Conservation (phyloP, 2,329 filamentous ascomycete genomes). For the Beauveria rudraprayagi region DNA sequence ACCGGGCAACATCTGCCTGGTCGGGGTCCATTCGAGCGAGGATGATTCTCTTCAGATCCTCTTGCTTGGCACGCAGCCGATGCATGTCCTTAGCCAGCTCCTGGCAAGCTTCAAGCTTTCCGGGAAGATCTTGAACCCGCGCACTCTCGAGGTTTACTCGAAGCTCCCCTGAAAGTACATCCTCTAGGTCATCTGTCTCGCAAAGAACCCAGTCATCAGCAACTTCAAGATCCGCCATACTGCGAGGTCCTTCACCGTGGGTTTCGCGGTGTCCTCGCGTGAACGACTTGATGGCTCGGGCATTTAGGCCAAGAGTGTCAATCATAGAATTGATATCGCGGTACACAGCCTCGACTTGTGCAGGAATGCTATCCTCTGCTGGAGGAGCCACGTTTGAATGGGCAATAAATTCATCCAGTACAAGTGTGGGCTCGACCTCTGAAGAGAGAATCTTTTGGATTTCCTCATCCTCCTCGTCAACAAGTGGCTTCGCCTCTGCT, state of each 20-base stretch:
- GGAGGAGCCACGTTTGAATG: constrained; percentile 46
- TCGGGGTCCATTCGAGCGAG: constrained; percentile 60
- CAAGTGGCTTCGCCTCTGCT: constrained; percentile 48
- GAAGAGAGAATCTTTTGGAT: constrained; percentile 54
- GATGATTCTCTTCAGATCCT: constrained; percentile 71
- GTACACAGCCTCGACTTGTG: constrained; percentile 60
- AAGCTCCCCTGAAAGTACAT: constrained; percentile 57
- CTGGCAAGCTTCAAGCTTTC: constrained; percentile 60
- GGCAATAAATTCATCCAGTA: constrained; percentile 60
- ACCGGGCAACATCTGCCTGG: constrained; percentile 53
- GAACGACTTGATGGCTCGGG: constrained; percentile 55
- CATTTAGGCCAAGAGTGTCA: constrained; percentile 82
- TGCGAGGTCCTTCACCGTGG: constrained; percentile 45
- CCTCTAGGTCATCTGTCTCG: constrained; percentile 63
- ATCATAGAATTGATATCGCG: constrained; percentile 90
- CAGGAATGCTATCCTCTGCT: constrained; percentile 49
- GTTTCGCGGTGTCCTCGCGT: constrained; percentile 58
- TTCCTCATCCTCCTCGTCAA: constrained; percentile 63
- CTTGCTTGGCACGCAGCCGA: constrained; percentile 65
- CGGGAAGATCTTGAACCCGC: constrained; percentile 58
- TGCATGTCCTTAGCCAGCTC: constrained; percentile 62
- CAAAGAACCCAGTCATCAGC: constrained; percentile 65
- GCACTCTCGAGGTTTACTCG: constrained; percentile 57
- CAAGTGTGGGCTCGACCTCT: constrained; percentile 52
- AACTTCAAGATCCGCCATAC: constrained; percentile 59